Evolutionary conservation across 208 protist genomes (phyloP), one percentile per base, ranked within the genome.

Genomic region (Phytomonas serpens): DNA sequence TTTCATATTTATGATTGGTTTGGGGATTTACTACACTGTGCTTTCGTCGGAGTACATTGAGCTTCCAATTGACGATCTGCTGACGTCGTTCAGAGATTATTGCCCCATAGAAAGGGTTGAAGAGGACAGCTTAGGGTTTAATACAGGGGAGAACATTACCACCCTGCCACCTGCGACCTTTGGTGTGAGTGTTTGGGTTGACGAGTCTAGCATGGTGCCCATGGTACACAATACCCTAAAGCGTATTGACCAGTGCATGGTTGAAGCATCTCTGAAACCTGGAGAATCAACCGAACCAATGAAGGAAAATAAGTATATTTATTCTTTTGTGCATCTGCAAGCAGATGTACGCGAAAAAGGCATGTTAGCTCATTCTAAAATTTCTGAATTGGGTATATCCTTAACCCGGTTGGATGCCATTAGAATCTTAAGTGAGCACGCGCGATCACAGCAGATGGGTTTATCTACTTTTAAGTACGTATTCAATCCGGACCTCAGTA

Each of bases 111-210:
- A 47, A 47, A 19, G 40, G 13, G 62, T 65, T 13, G 34, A 19
- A 19, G 14, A 65, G 32, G 14, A 19, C 16, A 11, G 14, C 32
- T 42, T 38, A 65, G 34, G 14, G 14, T 38, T 65, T 2, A 3
- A 65, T 38, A 2, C 13, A 38, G 62, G 14, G 14, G 14, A 23
- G 62, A 10, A 65, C 9, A 11, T 19, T 65, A 23, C 14, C 3
- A 10, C 62, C 9, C 77, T 75, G 23, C 82, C 74, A 23, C 77
- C 75, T 31, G 75, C 80, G 23, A 77, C 79, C 30, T 89, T 83
- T 57, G 88, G 84, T 16, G 69, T 93, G 31, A 74, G 69, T 4
- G 84, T 93, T 23, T 93, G 88, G 86, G 85, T 86, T 31, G 88
- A 90, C 64, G 66, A 80, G 10, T 74, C 77, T 29, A 68, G 52